Evolutionary conservation across 306 rosid genomes (phyloP), one percentile per base, ranked within the genome.

Genomic region (Oemleria cerasiformis): DNA sequence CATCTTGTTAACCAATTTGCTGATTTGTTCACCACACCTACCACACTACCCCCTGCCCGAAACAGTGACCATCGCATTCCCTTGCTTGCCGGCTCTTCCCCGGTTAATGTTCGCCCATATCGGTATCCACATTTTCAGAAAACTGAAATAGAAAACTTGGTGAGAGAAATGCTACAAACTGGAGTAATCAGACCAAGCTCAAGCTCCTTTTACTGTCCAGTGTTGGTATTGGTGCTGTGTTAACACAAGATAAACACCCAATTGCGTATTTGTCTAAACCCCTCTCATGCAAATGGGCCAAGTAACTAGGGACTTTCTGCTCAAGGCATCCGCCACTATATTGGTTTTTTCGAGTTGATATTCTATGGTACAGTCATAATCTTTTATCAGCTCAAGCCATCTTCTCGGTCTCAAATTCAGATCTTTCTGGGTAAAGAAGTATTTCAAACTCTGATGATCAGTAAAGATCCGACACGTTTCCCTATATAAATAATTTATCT

Each of bases 11-110:
- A 0, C 7, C 16, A 9, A 5, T 17, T 16, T 16, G 16, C 1
- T 0, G 9, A 16, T 10, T 0, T 50, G n/a, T 17, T 50, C 0
- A 0, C 17, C 11, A 20, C 36, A 20, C 68, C 0, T 0, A n/a
- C 1, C 0, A 1, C 14, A 2, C n/a, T 41, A 0, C 34, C 3
- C 7, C 51, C 36, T 1, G 2, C 5, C 0, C 10, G 0, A 0
- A 0, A 0, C 2, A 40, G 0, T 41, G 9, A 63, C 23, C 38
- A 63, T 4, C 51, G 1, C 2, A 63, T 63, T 4, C 23, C 43
- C 13, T 17, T 63, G 0, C 4, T 17, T 2, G 10, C 6, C 0
- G 0, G 2, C 36, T 5, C 65, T 4, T 0, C 10, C 2, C 17
- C 54, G 0, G 7, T 71, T 3, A 71, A 44, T 3, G 50, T 72